Evolutionary conservation across 495 filamentous ascomycete species (phyloP).

Genomic region (Aspergillus panamensis): DNA sequence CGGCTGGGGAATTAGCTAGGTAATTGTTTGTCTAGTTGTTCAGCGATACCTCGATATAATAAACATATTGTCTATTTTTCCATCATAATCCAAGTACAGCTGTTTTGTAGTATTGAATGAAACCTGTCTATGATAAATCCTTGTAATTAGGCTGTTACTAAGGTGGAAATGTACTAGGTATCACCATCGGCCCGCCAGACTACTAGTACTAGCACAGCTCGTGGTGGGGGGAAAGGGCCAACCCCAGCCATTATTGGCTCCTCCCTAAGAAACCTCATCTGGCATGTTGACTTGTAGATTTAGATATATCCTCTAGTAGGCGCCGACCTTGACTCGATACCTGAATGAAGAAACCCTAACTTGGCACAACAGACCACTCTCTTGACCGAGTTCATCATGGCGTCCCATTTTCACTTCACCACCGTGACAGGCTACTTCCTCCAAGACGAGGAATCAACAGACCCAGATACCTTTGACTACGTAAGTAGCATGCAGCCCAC

Average conservation of each 20-base stretch:
- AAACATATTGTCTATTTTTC: neutral
- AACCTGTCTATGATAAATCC: no score
- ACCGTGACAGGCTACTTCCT: constrained; percentile 66
- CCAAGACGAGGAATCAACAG: constrained; percentile 65
- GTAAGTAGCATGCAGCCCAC: constrained; percentile 48
- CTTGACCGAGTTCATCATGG: constrained; percentile 9
- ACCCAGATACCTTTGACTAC: constrained; percentile 65
- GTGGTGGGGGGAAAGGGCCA: neutral
- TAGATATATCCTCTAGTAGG: no score
- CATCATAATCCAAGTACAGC: neutral
- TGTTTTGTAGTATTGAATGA: no score
- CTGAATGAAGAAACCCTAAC: neutral
- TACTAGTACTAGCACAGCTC: neutral
- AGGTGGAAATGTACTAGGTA: no score
- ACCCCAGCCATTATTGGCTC: neutral
- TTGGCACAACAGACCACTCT: neutral
- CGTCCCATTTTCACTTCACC: constrained; percentile 29
- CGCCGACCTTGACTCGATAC: no score
- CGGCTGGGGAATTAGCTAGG: neutral
- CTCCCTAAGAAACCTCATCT: constrained; percentile 4
- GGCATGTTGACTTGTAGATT: neutral
- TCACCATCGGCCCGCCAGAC: no score
- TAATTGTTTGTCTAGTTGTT: neutral
- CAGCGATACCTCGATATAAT: neutral
- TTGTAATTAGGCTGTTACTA: no score